Base-by-base conservation (phyloP, 805 yeast species). In the Clavispora fructus region DNA sequence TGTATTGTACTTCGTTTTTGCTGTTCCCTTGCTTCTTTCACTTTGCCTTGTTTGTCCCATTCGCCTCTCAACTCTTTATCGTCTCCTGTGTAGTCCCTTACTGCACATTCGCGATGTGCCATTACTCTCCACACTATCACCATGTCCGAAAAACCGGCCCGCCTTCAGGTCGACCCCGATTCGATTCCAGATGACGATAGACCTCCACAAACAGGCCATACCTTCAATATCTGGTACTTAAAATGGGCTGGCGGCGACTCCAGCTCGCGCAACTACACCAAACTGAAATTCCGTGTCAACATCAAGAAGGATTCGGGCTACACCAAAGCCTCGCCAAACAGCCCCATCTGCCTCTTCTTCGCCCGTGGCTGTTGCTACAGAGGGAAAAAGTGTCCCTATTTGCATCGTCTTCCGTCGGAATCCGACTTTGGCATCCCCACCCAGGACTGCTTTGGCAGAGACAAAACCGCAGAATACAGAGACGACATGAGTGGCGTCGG, bases 401-500 rank as follows among this genome's bases (percentile, higher is more conserved):
- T 85, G 29, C 99, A 92, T 62, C 69, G 96, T 43, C 60, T 87
- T 7, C 98, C 99, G 0, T 2, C 56, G 4, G 77, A 73, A 0
- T 58, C 63, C 7, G 97, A 91, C 57, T 63, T 71, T 33, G 72
- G 72, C 40, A 74, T 82, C 2, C 74, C 83, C 1, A 80, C 89
- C 0, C 73, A 80, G 25, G 99, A 92, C 65, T 91, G 97, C 58
- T 92, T 92, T 71, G 98, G 97, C 1, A 70, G 99, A 48, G 96
- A 87, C 58, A 88, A 86, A 62, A 85, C 85, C 51, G 73, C 85
- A 1, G 85, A 81, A 41, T 88, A 87, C 57, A 69, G 90, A 54
- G 97, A 92, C 53, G 98, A 92, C 64, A 90, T 90, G 97, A 81
- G 85, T 27, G 99, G 99, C 30, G 84, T 90, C 3, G 99, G 98